Conservation (phyloP, 2,329 filamentous ascomycete genomes). For the Ophiostoma ulmi region DNA sequence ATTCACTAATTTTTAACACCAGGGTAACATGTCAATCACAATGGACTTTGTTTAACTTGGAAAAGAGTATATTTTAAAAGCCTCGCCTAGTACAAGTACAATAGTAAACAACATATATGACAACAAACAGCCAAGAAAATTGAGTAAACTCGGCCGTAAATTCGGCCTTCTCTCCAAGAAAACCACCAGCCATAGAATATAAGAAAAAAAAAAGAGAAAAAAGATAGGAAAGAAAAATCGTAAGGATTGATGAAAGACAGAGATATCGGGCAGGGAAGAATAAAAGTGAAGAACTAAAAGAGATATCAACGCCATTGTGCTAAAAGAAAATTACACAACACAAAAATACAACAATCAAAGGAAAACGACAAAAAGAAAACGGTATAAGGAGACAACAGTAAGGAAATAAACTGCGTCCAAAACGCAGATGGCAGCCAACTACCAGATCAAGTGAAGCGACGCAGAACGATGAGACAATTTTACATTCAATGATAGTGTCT, state of each 20-base stretch:
- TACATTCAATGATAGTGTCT: neutral
- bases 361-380: neutral
- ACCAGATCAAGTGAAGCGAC: neutral
- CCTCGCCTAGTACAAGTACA: slow-evolving; percentile 11
- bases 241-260: slow-evolving; percentile 14
- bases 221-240: slow-evolving; percentile 14
- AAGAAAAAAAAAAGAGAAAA: slow-evolving; percentile 7
- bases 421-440: neutral
- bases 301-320: slow-evolving; percentile 26
- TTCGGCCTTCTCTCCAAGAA: slow-evolving; percentile 9
- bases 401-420: neutral
- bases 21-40: neutral
- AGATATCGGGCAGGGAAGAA: slow-evolving; percentile 12
- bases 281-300: slow-evolving; percentile 14
- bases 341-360: slow-evolving; percentile 10
- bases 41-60: neutral
- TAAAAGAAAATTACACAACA: slow-evolving; percentile 7
- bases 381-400: slow-evolving; percentile 12
- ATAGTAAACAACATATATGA: neutral
- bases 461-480: neutral
- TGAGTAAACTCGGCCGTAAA: slow-evolving; percentile 14
- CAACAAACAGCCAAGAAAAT: neutral
- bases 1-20: no score
- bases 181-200: slow-evolving; percentile 14
- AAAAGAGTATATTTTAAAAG: slow-evolving; percentile 10